Conservation (phyloP, 2,329 filamentous ascomycete species). For the Zelopaecilomyces penicillatus region DNA sequence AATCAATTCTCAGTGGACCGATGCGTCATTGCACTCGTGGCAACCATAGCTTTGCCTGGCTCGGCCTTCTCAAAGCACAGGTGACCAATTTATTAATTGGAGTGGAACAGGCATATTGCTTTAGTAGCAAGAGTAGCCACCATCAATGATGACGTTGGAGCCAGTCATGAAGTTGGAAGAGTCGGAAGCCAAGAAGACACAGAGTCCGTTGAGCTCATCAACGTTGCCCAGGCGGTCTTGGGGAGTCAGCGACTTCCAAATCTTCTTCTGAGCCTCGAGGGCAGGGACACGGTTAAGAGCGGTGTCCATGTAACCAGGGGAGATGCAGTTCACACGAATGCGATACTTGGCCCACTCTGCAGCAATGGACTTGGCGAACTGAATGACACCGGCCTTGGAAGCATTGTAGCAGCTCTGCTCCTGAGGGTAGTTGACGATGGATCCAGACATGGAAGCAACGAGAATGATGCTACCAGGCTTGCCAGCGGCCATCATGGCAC, state of each 20-base stretch:
- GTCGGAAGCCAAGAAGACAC: constrained; percentile 67
- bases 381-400: constrained; percentile 71
- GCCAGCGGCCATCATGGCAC: constrained; percentile 63
- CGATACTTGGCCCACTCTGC: constrained; percentile 77
- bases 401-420: constrained; percentile 79
- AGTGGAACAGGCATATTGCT: constrained; percentile 3
- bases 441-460: constrained; percentile 73
- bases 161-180: constrained; percentile 71
- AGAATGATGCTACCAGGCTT: constrained; percentile 68
- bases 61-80: too few species aligned
- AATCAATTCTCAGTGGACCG: too few species aligned
- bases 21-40: too few species aligned
- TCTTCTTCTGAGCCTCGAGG: constrained; percentile 73
- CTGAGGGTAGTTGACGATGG: constrained; percentile 80
- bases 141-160: constrained; percentile 62
- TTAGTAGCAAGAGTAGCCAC: constrained; percentile 58
- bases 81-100: constrained; percentile 2
- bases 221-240: constrained; percentile 64
- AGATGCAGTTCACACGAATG: constrained; percentile 79
- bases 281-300: constrained; percentile 70
- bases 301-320: constrained; percentile 81
- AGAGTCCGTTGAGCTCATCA: constrained; percentile 70
- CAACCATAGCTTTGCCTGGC: too few species aligned
- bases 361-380: constrained; percentile 71
- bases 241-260: constrained; percentile 67